phyloP scores from a whole-genome alignment of 225 moss, liverwort and hornwort genomes.

The Polytrichum formosum region DNA sequence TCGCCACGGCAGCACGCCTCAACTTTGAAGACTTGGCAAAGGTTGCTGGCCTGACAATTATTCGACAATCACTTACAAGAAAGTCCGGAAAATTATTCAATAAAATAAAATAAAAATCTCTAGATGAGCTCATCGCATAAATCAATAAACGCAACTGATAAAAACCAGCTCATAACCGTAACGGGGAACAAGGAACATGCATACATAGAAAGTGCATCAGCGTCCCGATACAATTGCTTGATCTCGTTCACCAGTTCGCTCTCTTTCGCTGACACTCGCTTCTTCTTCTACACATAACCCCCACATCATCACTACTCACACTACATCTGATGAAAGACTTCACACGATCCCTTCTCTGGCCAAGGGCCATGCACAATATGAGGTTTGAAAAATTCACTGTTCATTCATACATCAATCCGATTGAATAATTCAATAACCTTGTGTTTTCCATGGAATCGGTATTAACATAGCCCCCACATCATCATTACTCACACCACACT shows the following conservation, averaged over 20 bases:
- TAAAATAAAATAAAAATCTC: too few relatives aligned
- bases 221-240: constrained; percentile 63
- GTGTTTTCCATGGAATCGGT: too few relatives aligned
- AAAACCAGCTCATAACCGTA: too few relatives aligned
- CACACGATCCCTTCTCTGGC: background rate
- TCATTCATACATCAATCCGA: too few relatives aligned
- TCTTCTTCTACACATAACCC: constrained; percentile 18
- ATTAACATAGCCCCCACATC: too few relatives aligned
- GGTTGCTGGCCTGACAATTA: constrained; percentile 68
- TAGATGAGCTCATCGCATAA: too few relatives aligned
- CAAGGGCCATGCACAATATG: too few relatives aligned
- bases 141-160: too few relatives aligned
- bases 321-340: background rate
- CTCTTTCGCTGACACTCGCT: constrained; percentile 37
- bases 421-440: too few relatives aligned
- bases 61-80: constrained; percentile 3
- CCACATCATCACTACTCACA: background rate
- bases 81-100: background rate
- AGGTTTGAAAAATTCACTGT: too few relatives aligned
- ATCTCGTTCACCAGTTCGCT: constrained; percentile 57
- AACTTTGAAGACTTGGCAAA: constrained; percentile 87
- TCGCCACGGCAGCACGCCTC: constrained; percentile 71
- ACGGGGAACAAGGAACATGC: background rate
- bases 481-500: too few relatives aligned
- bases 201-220: constrained; percentile 65